Evolutionary conservation across 108 stramenopile genomes (phyloP), one percentile per base, ranked within the genome.

Genomic region (Cyclotella sp.): DNA sequence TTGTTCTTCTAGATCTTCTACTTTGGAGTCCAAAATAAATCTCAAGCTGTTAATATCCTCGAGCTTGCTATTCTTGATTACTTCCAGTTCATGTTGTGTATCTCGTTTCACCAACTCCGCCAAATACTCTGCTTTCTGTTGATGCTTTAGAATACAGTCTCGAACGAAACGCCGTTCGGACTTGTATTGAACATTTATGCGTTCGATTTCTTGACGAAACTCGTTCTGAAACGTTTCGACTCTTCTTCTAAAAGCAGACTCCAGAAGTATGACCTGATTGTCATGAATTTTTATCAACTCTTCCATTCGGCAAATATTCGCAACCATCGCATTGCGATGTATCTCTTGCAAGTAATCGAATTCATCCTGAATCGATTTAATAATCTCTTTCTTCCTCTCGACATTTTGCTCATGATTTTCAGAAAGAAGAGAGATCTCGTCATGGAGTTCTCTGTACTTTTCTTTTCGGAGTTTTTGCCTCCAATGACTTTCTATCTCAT

Each of bases 371-470:
- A 65, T 65, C 9, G 73, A 79, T 43, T 78, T 26, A 22, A 83
- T 51, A 22, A 79, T 39, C 21, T 78, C 52, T 65, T 63, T 60
- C 43, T 78, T 83, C 42, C 73, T 42, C 27, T 59, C 16, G 0
- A 83, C 65, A 68, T 83, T 70, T 62, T 83, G 57, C 14, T 78
- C 51, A 51, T 83, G 82, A 51, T 74, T 68, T 28, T 74, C 46
- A 30, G 60, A 45, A 58, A 83, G 77, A 14, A 46, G 45, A 12
- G 47, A 39, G 44, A 83, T 61, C 52, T 83, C 82, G 26, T 68
- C 70, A n/a, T 57, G 72, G 13, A 83, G 82, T 27, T 78, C 77
- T 62, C 74, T 64, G 44, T 69, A 78, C 65, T 83, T 83, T 62
- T 83, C 82, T 34, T 63, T 83, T 44, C 73, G 55, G 13, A 82